Base-by-base conservation (phyloP, 495 filamentous ascomycete species). In the Neurospora africana region DNA sequence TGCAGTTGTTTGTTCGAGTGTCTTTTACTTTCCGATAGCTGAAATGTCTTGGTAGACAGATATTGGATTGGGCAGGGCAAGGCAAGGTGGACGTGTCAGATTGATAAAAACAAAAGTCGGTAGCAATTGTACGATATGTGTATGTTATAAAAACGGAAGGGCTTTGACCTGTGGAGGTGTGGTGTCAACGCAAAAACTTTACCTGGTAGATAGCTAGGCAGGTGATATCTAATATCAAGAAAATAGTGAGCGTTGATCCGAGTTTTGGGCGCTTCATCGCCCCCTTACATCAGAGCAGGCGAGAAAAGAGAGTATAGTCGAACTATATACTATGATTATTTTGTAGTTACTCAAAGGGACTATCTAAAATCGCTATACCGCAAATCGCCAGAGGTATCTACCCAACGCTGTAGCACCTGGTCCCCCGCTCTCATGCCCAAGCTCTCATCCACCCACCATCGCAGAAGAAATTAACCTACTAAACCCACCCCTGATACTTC, bases 401-500 rank as follows among this genome's bases (percentile, higher is more conserved):
- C n/a, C 30, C 70, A 67, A 40, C 4, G 11, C 21, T 33, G 30
- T 58, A 33, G 30, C 44, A 27, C 21, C 44, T 3, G 44, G n/a
- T 53, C 37, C 11, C 10, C 36, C 36, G 36, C 5, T 36, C 36
- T 7, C 36, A 36, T 36, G 36, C 36, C 8, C 36, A 36, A 36
- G 36, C n/a, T 53, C 9, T 38, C 10, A 38, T 36, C 35, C 5
- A 36, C 35, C 35, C 35, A 36, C 35, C 35, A 5, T 10, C 37
- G 37, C 9, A 38, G 3, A 38, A 38, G 37, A 36, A 36, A 38
- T 38, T 1, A 38, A 40, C 74, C 72, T 61, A 76, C 67, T 73
- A 53, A 15, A 90, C 72, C 92, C 92, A 95, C 10, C 86, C 87
- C 38, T 83, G 74, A 76, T 95, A 96, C 67, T 85, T 80, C 10